Conservation (phyloP, 257 asterid species). For the Fraxinus anomala region DNA sequence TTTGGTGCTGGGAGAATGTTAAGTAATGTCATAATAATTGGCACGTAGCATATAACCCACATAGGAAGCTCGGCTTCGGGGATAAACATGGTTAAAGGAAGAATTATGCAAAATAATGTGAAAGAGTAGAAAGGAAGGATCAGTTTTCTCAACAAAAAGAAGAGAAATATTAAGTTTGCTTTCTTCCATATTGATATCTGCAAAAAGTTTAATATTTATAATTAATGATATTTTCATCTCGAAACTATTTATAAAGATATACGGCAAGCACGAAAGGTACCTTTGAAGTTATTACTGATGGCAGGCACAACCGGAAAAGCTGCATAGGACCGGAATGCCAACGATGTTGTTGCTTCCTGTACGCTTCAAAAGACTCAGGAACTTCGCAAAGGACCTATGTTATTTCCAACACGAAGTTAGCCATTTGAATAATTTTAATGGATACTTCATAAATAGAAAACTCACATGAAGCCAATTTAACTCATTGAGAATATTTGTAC, state of each 20-base stretch:
- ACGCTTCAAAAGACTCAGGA: constrained; percentile 76
- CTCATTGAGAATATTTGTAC: background rate
- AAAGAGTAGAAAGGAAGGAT: constrained; percentile 79
- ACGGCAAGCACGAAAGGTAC: constrained; percentile 28
- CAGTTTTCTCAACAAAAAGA: constrained; percentile 64
- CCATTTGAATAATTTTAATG: background rate
- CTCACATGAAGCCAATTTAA: background rate
- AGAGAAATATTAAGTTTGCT: constrained; percentile 60
- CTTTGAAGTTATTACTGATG: constrained; percentile 60
- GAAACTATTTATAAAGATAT: background rate
- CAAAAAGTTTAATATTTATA: constrained; percentile 3
- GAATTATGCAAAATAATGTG: constrained; percentile 66
- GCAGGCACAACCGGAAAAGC: constrained; percentile 70
- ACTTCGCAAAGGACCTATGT: constrained; percentile 66
- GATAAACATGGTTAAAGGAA: constrained; percentile 69
- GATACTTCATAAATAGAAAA: background rate
- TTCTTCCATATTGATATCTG: constrained; percentile 76
- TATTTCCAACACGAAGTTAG: background rate
- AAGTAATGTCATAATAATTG: constrained; percentile 56
- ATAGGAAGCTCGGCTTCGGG: constrained; percentile 66
- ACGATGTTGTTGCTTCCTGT: constrained; percentile 72
- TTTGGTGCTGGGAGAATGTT: constrained; percentile 62
- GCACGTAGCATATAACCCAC: constrained; percentile 66
- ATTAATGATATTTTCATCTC: background rate
- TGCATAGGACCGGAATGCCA: constrained; percentile 91